These are phyloP conservation scores for Fragaria vesca DNA, from an alignment of 306 rosid species.

Conservation along the genomic window DNA sequence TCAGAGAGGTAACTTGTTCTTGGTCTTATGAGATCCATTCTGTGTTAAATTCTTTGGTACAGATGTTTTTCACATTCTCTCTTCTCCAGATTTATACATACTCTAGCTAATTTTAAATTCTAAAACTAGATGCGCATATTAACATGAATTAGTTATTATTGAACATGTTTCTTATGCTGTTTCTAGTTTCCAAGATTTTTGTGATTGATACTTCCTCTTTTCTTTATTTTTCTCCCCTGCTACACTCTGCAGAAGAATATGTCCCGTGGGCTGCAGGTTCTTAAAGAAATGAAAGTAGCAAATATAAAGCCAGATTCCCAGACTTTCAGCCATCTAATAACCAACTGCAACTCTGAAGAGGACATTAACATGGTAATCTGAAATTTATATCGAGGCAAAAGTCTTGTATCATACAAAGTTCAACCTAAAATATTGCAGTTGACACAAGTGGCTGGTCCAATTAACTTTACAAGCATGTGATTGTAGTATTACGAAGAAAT, in stretches of 20 bases:
- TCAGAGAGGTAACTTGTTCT: conserved; percentile 64
- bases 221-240: not conserved
- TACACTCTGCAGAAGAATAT: conserved; percentile 61
- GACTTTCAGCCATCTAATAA: conserved; percentile 63
- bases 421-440: not conserved
- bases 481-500: conserved; percentile 70
- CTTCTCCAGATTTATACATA: not conserved
- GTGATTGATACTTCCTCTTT: conserved; percentile 1
- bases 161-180: conserved; percentile 10
- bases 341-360: conserved; percentile 55
- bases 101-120: not conserved
- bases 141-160: not conserved
- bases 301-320: conserved; percentile 62
- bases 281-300: conserved; percentile 60
- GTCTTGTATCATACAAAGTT: conserved; percentile 4
- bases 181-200: conserved; percentile 13
- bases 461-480: conserved; percentile 14
- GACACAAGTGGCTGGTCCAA: not conserved
- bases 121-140: not conserved
- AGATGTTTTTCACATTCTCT: not conserved
- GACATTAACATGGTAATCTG: conserved; percentile 57
- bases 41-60: not conserved
- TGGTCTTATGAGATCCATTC: conserved; percentile 20
- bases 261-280: conserved; percentile 48
- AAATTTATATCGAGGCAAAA: conserved; percentile 20